Evolutionary conservation across 2,329 filamentous ascomycete species (phyloP), one percentile per base, ranked within the genome.

Genomic region (Colletotrichum noveboracense): DNA sequence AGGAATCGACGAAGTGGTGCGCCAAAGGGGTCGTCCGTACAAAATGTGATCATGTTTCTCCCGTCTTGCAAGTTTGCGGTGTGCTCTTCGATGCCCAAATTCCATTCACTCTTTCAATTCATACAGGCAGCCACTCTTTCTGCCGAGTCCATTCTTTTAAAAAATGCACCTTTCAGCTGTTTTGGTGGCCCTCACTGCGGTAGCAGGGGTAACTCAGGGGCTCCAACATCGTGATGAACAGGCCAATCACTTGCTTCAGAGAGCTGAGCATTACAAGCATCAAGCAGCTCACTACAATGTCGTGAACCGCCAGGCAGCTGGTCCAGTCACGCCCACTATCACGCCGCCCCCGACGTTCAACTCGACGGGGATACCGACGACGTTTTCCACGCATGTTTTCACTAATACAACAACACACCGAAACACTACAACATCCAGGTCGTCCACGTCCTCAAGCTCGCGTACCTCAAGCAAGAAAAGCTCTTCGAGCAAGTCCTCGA

Each of bases 231-330:
- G 24, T 1, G 16, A 60, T 6, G 66, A 24, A 2, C 30, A 68
- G 10, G 66, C 66, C 9, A 13, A 60, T 76, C 74, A 14, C 78
- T 74, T 1, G 21, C 48, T 58, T 7, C 16, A 66, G 12, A 43
- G 34, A 66, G 48, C 61, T 7, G 61, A 66, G 48, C 43, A 38
- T 3, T 38, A 71, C 18, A 12, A 28, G 16, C 69, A 71, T 3
- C 9, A 30, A 7, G 32, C 18, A 21, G 32, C 52, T 10, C 21
- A 34, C 32, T 38, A 60, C 18, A 30, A 60, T 18, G 14, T 68
- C 5, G 13, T 38, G 3, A 43, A 24, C 18, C 30, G 61, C n/a
- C 70, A 66, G 34, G 28, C n/a, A 24, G 55, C 32, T 21, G 61
- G n/a, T 4, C 21, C 61, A 12, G 26, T 66, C 6, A 21, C 52